Evolutionary conservation across 805 yeast genomes (phyloP), one percentile per base, ranked within the genome.

Genomic region (Debaryomyces prosopidis): DNA sequence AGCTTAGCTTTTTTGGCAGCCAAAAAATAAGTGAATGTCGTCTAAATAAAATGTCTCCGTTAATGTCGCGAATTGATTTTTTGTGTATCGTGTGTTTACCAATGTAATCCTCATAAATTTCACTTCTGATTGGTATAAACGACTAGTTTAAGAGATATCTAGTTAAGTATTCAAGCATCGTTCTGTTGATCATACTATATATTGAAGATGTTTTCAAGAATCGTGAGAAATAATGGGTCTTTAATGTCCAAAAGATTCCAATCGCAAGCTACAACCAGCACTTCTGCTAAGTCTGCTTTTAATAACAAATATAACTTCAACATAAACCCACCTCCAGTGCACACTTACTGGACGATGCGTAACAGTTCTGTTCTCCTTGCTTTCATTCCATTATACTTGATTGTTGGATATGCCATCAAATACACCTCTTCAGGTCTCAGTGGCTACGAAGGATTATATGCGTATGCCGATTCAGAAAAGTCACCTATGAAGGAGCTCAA

Each of bases 251-350:
- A 56, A 51, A 58, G 73, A 52, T 59, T 62, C 47, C 67, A 68
- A 53, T 59, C 57, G 44, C 54, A 35, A 35, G 47, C 53, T 5
- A 47, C 52, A 40, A 40, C 62, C 9, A 50, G 55, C 30, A 52
- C 55, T 11, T 30, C 56, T 8, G 48, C 51, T 20, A 57, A 55
- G 27, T 45, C 69, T n/a, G 43, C 67, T n/a, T 72, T 72, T 64
- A 67, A 57, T 57, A 72, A 72, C 63, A 72, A 70, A 47, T 54
- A 62, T 59, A 65, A 68, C 57, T 72, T 72, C 60, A 65, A 72
- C 58, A 64, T 62, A 47, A 60, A 60, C 45, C 77, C 77, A 30
- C 77, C 77, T 34, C 76, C 70, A 41, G 71, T 69, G 41, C 77
- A 72, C 52, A 67, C 65, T 49, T 72, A 72, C 61, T 72, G 77